Evolutionary conservation across 352 stramenopile genomes (phyloP), one percentile per base, ranked within the genome.

Genomic region (Plasmopara muralis): DNA sequence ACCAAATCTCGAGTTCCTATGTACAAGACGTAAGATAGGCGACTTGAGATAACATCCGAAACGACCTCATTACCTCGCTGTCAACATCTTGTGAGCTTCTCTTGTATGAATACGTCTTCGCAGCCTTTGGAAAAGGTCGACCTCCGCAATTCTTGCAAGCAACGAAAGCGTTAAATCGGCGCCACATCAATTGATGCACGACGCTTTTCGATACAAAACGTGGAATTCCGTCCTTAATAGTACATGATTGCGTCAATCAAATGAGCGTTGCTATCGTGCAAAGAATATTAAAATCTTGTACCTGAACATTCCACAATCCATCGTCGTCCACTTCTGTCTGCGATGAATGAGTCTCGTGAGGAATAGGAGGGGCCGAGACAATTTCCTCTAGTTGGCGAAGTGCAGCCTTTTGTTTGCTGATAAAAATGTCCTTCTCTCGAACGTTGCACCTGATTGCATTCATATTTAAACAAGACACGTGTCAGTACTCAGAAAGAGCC

Each of bases 291-390:
- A n/a, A 25, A 53, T 8, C 28, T 18, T 20, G 12, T 37, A 82
- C 74, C 62, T 83, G 68, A 16, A 66, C 59, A 47, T 88, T 77
- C 80, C 80, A 88, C 12, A 88, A 62, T 3, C 80, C 80, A 51
- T 90, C 77, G 45, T 87, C 77, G 34, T 85, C 65, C n/a, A 87
- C 73, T 53, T 75, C 58, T 0, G 77, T 88, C 55, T 88, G 77
- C 2, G 73, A 76, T 0, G 61, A 69, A 8, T 41, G 51, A 0
- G 54, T 67, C 4, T 57, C 50, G 6, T 57, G 50, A 1, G 57
- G 38, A 1, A 58, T 28, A 15, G 43, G 39, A 56, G 44, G 8
- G 40, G 61, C 16, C 18, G 58, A 16, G 35, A 52, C 45, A n/a
- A 73, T 63, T 46, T 73, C 60, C 2, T 64, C 66, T 10, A 87